Percentiles rank a stretch among this genome's conserved stretches.
Evolutionary conservation across 2,329 filamentous ascomycete genomes (phyloP).

Genomic region (Trichoderma brevicompactum): DNA sequence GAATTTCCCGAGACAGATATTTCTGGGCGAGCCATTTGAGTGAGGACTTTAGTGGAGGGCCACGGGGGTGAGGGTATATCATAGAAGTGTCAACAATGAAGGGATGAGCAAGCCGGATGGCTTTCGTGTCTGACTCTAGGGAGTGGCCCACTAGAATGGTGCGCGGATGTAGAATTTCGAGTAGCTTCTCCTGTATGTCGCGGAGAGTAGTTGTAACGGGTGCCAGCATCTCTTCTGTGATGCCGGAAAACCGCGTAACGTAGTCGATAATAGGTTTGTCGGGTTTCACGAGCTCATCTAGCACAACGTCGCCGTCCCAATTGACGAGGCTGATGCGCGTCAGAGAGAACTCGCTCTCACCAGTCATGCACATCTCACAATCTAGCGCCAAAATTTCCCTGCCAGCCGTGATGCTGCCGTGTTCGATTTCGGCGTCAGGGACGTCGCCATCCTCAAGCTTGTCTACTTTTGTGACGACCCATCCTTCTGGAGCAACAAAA

Average conservation of each 20-base stretch:
- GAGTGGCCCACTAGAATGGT: slow-evolving; percentile 81
- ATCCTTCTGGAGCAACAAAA: slow-evolving; percentile 67
- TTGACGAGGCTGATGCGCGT: slow-evolving; percentile 85
- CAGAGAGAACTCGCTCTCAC: slow-evolving; percentile 76
- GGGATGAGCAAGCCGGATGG: slow-evolving; percentile 84
- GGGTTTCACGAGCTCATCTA: slow-evolving; percentile 94
- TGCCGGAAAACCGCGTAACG: slow-evolving; percentile 88
- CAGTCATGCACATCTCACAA: slow-evolving; percentile 97
- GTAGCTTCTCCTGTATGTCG: slow-evolving; percentile 80
- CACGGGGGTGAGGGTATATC: slow-evolving; percentile 86
- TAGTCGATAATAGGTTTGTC: slow-evolving; percentile 89
- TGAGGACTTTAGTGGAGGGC: slow-evolving; percentile 85
- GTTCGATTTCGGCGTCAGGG: slow-evolving; percentile 71
- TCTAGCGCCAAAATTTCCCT: slow-evolving; percentile 81
- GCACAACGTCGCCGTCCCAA: slow-evolving; percentile 80
- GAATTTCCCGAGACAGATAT: slow-evolving; percentile 84
- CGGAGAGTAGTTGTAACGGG: slow-evolving; percentile 79
- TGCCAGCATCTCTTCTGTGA: slow-evolving; percentile 82
- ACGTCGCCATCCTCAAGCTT: slow-evolving; percentile 68
- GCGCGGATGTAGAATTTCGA: slow-evolving; percentile 71
- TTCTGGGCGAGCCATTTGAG: slow-evolving; percentile 89
- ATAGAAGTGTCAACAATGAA: slow-evolving; percentile 92
- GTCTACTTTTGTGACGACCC: slow-evolving; percentile 78
- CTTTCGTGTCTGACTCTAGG: slow-evolving; percentile 80
- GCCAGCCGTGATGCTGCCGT: slow-evolving; percentile 82